Conservation (phyloP, 2,329 filamentous ascomycete species). For the Immersiporthe knoxdaviesiana region DNA sequence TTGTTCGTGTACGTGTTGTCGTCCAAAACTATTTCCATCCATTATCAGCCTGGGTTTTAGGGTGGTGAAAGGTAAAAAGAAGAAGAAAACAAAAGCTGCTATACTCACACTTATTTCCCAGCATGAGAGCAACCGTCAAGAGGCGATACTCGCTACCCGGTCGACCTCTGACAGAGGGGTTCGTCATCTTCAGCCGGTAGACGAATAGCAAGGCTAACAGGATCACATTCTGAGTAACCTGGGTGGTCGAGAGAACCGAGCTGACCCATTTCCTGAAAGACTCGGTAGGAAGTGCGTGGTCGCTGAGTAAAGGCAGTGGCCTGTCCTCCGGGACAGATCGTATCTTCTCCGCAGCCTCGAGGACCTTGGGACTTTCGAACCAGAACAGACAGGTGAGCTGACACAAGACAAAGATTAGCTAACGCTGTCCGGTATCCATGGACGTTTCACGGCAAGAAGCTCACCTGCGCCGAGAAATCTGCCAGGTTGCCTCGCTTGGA, state of each 20-base stretch:
- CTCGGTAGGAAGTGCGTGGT: constrained; percentile 74
- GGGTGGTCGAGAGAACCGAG: constrained; percentile 87
- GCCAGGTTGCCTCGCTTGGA: constrained; percentile 74
- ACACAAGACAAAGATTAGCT: constrained; percentile 25
- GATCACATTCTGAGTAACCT: constrained; percentile 95
- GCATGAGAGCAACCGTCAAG: constrained; percentile 92
- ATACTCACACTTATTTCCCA: constrained; percentile 89
- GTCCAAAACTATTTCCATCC: constrained; percentile 69
- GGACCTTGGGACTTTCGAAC: constrained; percentile 86
- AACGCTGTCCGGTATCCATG: background rate
- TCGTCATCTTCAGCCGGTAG: constrained; percentile 87
- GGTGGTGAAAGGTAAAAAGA: constrained; percentile 10
- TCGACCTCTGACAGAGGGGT: constrained; percentile 86
- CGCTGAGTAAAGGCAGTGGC: constrained; percentile 58
- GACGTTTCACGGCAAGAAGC: constrained; percentile 31
- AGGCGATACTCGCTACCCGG: constrained; percentile 91
- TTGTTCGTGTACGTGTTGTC: constrained; percentile 99
- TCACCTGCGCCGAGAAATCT: constrained; percentile 82
- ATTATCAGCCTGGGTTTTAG: constrained; percentile 8
- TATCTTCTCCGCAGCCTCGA: constrained; percentile 73
- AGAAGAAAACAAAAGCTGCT: background rate
- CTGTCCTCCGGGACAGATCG: constrained; percentile 45
- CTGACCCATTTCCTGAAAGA: constrained; percentile 94
- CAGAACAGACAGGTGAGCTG: constrained; percentile 96
- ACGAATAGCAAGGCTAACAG: constrained; percentile 89